Evolutionary conservation across 495 filamentous ascomycete species (phyloP), one percentile per base, ranked within the genome.

Genomic region (Articulospora tetracladia): DNA sequence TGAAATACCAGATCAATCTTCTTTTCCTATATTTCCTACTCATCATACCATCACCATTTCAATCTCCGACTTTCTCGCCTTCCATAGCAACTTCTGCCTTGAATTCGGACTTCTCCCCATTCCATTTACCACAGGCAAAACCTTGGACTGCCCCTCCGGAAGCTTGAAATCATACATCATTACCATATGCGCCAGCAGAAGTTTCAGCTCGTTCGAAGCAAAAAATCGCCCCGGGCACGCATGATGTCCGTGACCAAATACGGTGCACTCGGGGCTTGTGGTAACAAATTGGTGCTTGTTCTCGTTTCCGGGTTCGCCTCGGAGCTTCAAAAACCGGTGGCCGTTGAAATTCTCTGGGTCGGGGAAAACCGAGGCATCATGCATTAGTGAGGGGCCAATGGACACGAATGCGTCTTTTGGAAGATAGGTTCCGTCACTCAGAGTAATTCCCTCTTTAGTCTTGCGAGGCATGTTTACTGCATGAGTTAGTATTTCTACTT

Each of bases 161-260:
- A 55, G 20, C 53, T 55, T 55, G 15, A 36, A 23, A 13, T 67
- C 65, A 7, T 41, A 67, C 23, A 46, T 55, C 30, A 8, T 54
- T 28, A 67, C 30, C 36, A 67, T 19, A 39, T 67, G 39, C 25
- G 57, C 52, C 57, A 67, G 15, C 12, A 64, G 13, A 24, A 58
- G 19, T 34, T 67, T 67, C 17, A 67, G 61, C 50, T 67, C 65
- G 28, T 67, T 67, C 27, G 22, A 34, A 0, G 79, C 81, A 51
- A 86, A 84, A 69, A 83, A 83, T 10, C 85, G 72, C 0, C 85
- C 85, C 0, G 83, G 84, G 64, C 83, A 86, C 0, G 84, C 81
- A 54, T 85, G 78, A 23, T 66, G 64, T 1, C 83, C 83, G 58
- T 79, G 72, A 0, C 83, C 83, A 47, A 83, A 86, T 24, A 15